Conservation (phyloP, 2,329 filamentous ascomycete species). For the Exophiala viscosa region DNA sequence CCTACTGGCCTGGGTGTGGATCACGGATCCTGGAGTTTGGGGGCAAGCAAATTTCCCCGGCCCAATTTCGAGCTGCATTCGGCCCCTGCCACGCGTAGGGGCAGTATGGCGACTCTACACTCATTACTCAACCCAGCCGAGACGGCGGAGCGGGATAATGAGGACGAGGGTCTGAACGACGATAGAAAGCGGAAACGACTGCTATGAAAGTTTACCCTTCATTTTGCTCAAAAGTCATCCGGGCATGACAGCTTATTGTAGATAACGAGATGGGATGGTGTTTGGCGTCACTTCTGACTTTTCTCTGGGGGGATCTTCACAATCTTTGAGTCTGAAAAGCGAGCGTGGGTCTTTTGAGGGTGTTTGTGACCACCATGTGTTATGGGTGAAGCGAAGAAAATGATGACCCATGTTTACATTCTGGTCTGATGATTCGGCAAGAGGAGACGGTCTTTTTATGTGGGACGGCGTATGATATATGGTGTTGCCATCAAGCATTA, state of each 20-base stretch:
- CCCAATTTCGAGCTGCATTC: slow-evolving; percentile 36
- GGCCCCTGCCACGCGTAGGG: slow-evolving; percentile 62
- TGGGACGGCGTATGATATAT: too few relatives aligned
- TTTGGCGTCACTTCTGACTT: too few relatives aligned
- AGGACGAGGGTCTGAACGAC: slow-evolving; percentile 55
- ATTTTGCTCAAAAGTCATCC: neutral
- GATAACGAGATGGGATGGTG: neutral
- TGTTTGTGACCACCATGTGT: too few relatives aligned
- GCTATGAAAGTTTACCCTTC: slow-evolving; percentile 34
- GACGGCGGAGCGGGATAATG: slow-evolving; percentile 62
- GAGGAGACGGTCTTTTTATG: too few relatives aligned
- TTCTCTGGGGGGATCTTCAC: too few relatives aligned
- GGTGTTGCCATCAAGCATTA: too few relatives aligned
- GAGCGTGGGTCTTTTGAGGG: too few relatives aligned
- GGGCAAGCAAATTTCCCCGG: slow-evolving; percentile 25
- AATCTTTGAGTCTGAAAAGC: too few relatives aligned
- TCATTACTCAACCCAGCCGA: slow-evolving; percentile 65
- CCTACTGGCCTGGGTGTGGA: slow-evolving; percentile 24
- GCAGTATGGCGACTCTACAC: slow-evolving; percentile 68
- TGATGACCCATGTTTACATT: too few relatives aligned
- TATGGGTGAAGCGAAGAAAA: too few relatives aligned
- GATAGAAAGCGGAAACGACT: slow-evolving; percentile 61
- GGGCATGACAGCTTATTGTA: neutral
- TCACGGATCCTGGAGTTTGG: slow-evolving; percentile 21
- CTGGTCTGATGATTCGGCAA: too few relatives aligned